Base-by-base conservation (phyloP, 2,329 filamentous ascomycete genomes). In the Paracoccidioides brasiliensis region DNA sequence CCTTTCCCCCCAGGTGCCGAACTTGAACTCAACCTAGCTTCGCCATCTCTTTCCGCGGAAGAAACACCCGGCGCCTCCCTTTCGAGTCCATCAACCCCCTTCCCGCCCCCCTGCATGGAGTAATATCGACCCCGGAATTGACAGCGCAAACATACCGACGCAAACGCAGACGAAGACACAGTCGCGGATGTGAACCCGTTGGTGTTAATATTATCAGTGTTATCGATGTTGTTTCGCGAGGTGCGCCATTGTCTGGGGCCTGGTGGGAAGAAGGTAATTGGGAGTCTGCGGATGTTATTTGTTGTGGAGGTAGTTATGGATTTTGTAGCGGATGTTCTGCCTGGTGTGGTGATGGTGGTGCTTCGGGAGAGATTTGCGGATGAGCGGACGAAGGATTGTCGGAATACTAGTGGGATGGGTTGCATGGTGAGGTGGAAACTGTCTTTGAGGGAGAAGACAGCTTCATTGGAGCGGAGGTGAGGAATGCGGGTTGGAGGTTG, bases 121-220 rank as follows among this genome's bases (percentile, higher is more conserved):
- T 64, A 67, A 30, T 56, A 51, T 37, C 59, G 56, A 8, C 57
- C 63, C 49, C 69, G 70, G 55, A 71, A 70, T 56, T 68, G 72
- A 44, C 73, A 75, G 69, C 69, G 70, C 59, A 72, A 53, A 59
- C 74, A 76, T 55, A 68, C 67, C 54, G 72, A 71, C 63, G 55
- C 40, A n/a, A n/a, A n/a, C n/a, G n/a, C n/a, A n/a, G n/a, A n/a
- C n/a, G n/a, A n/a, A n/a, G n/a, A n/a, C n/a, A n/a, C n/a, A n/a
- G n/a, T n/a, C n/a, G n/a, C n/a, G n/a, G 51, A 22, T 14, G 37
- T n/a, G 10, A 15, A 38, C 14, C 12, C 32, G 32, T n/a, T 35
- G 30, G 6, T 37, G 35, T 44, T 22, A 9, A 3, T 44, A 44
- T 30, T 44, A 28, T 10, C 10, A 44, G 15, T 22, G 41, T 32